These are phyloP conservation scores for Phytopythium helicoides DNA, from an alignment of 352 stramenopile genomes.

Conservation along the genomic window DNA sequence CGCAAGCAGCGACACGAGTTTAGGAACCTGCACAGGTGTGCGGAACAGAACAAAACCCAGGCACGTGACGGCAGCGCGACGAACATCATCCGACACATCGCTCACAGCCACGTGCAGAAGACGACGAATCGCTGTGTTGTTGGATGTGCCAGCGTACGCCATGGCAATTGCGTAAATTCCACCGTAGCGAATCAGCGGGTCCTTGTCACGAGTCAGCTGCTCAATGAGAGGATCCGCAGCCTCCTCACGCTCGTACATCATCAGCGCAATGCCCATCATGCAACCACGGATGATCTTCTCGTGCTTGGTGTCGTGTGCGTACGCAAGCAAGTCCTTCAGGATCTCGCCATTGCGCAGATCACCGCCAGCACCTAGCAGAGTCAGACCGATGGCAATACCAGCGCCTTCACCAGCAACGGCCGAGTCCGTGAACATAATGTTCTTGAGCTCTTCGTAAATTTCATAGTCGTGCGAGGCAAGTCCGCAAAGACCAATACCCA, in stretches of 20 bases:
- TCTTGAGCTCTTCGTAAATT: slow-evolving; percentile 97
- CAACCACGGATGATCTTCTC: slow-evolving; percentile 99
- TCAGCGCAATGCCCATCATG: slow-evolving; percentile 97
- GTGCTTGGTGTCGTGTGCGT: slow-evolving; percentile 98
- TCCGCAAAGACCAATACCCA: slow-evolving; percentile 96
- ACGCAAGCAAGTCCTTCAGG: slow-evolving; percentile 95
- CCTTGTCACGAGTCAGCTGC: slow-evolving; percentile 96
- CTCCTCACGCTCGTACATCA: slow-evolving; percentile 98
- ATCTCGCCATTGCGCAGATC: slow-evolving; percentile 83
- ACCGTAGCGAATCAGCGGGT: slow-evolving; percentile 97
- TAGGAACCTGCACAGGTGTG: slow-evolving; percentile 92
- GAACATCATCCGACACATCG: slow-evolving; percentile 98
- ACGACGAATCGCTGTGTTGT: slow-evolving; percentile 96
- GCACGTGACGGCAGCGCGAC: slow-evolving; percentile 96
- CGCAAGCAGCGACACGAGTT: slow-evolving; percentile 93
- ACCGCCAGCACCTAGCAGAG: slow-evolving; percentile 93
- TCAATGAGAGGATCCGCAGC: slow-evolving; percentile 96
- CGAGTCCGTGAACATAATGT: slow-evolving; percentile 97
- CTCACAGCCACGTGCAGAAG: slow-evolving; percentile 98
- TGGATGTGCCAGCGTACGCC: slow-evolving; percentile 97
- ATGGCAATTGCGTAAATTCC: slow-evolving; percentile 98
- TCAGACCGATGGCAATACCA: slow-evolving; percentile 97
- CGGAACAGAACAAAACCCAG: slow-evolving; percentile 99
- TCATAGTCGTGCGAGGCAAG: slow-evolving; percentile 94
- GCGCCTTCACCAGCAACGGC: slow-evolving; percentile 97